A percentile compares a stretch with the other conserved stretches of the same genome.
Conservation (phyloP, 2,329 filamentous ascomycete species). For the Calonectria leucothoes region DNA sequence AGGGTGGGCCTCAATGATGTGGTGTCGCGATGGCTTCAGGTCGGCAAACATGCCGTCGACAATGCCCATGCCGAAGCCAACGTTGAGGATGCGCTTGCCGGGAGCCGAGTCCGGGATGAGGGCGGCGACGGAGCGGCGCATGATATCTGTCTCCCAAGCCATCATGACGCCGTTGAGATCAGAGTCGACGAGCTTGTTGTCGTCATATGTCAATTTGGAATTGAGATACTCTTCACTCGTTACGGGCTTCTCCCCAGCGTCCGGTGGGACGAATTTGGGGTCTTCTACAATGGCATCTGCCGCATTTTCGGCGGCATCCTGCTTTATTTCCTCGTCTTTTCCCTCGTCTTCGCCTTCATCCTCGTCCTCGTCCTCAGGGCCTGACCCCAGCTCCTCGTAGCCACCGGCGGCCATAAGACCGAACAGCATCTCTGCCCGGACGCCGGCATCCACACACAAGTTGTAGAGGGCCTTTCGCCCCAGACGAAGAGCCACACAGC, state of each 20-base stretch:
- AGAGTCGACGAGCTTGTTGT: conserved; percentile 77
- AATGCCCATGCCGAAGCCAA: conserved; percentile 93
- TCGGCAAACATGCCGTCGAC: conserved; percentile 81
- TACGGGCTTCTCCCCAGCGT: conserved; percentile 58
- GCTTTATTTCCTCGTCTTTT: conserved; percentile 60
- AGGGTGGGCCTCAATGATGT: conserved; percentile 89
- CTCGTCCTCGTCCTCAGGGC: conserved; percentile 61
- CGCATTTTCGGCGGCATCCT: conserved; percentile 52
- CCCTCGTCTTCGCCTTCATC: conserved; percentile 60
- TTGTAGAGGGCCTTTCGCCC: conserved; percentile 80
- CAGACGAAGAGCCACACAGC: conserved; percentile 81
- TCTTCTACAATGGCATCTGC: conserved; percentile 47
- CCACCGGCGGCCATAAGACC: conserved; percentile 83
- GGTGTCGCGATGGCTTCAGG: conserved; percentile 75
- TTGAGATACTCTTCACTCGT: conserved; percentile 77
- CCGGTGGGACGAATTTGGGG: conserved; percentile 48
- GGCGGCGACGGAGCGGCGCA: conserved; percentile 79
- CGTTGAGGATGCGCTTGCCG: conserved; percentile 81
- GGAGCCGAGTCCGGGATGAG: conserved; percentile 60
- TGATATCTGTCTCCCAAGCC: conserved; percentile 90
- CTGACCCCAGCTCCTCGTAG: conserved; percentile 78
- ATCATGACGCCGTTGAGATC: conserved; percentile 92
- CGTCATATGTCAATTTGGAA: conserved; percentile 72
- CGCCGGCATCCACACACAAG: conserved; percentile 87
- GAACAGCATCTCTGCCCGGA: conserved; percentile 89